phyloP scores from a whole-genome alignment of 352 stramenopile species.

The Phytopythium litorale region DNA sequence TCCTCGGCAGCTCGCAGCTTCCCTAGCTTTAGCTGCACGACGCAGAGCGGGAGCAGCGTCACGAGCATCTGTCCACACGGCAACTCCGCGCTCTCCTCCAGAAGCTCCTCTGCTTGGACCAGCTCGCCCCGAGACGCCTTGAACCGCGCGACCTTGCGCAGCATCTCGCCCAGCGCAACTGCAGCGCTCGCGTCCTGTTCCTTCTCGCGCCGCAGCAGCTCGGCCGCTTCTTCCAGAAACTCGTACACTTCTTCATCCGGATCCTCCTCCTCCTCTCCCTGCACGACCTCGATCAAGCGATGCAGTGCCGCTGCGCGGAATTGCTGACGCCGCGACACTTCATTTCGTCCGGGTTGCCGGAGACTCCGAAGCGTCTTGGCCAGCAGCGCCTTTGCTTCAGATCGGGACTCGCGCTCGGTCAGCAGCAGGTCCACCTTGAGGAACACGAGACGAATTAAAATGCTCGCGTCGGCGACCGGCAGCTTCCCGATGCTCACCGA shows the following conservation, averaged over 20 bases:
- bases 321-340: conserved; percentile 18
- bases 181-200: conserved; percentile 8
- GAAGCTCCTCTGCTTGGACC: conserved; percentile 21
- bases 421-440: conserved; percentile 34
- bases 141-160: conserved; percentile 28
- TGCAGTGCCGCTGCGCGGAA: conserved; percentile 16
- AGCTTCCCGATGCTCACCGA: conserved; percentile 32
- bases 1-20: conserved; percentile 24
- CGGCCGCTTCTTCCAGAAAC: conserved; percentile 23
- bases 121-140: conserved; percentile 24
- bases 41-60: conserved; percentile 49
- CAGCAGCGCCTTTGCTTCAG: conserved; percentile 23
- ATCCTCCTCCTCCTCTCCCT: conserved; percentile 16
- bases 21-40: conserved; percentile 46
- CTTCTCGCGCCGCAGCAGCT: conserved; percentile 17
- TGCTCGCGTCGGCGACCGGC: conserved; percentile 17
- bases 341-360: conserved; percentile 12
- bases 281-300: conserved; percentile 24
- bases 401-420: neutral
- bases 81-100: conserved; percentile 29
- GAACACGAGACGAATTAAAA: conserved; percentile 34
- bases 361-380: conserved; percentile 24
- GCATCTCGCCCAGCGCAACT: conserved; percentile 13
- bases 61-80: conserved; percentile 26
- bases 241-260: conserved; percentile 21